phyloP scores from a whole-genome alignment of 1,284 basidiomycete genomes.

The Singerocomus rubriflavus region DNA sequence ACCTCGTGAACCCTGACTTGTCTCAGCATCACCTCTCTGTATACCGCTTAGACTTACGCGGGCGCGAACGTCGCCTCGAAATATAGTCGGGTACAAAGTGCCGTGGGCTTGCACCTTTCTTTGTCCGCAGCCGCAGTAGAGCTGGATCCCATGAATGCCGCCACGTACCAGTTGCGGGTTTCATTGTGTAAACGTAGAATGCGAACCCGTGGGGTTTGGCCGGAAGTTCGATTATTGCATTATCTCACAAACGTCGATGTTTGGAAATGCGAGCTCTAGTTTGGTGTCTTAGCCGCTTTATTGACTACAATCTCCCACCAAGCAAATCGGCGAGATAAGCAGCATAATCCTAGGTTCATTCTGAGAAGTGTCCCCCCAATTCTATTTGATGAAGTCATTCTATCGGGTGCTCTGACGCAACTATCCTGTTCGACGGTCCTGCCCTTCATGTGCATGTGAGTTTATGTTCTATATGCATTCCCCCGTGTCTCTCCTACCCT shows the following conservation, averaged over 20 bases:
- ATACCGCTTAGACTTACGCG: constrained; percentile 19
- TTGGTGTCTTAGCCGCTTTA: background rate
- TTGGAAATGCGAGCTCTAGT: background rate
- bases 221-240: background rate
- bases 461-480: constrained; percentile 16
- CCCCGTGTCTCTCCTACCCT: constrained; percentile 10
- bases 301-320: background rate
- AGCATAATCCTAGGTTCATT: no score
- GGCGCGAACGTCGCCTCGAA: background rate
- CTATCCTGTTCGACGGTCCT: background rate
- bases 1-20: constrained; percentile 17
- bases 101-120: background rate
- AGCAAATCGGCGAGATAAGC: background rate
- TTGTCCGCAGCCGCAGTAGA: background rate
- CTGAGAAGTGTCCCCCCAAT: background rate
- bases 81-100: background rate
- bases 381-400: background rate
- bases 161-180: background rate
- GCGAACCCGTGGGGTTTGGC: background rate
- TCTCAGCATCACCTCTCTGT: constrained; percentile 10
- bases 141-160: background rate
- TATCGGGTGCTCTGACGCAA: background rate
- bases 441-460: background rate
- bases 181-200: background rate
- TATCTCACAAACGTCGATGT: background rate